Conservation (phyloP, 495 filamentous ascomycete species). For the Schizothecium vesticola region DNA sequence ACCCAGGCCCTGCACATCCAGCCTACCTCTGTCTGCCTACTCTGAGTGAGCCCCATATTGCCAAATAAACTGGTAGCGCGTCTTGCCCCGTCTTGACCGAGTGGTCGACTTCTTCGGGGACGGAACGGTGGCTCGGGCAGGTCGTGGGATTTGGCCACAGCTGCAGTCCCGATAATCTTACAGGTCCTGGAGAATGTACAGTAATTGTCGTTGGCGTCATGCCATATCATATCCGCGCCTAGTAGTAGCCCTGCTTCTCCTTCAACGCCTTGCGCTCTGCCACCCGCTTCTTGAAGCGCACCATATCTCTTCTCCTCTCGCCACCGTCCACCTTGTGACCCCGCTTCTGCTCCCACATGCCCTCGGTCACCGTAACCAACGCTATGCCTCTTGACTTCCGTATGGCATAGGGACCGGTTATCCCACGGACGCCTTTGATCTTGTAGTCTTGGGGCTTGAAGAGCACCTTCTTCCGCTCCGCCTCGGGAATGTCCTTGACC, state of each 20-base stretch:
- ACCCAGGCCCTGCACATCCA: not conserved
- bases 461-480: conserved; percentile 12
- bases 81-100: not conserved
- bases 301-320: conserved; percentile 81
- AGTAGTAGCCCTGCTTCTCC: conserved; percentile 30
- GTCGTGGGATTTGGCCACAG: not conserved
- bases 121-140: not conserved
- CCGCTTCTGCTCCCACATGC: conserved; percentile 79
- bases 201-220: not conserved
- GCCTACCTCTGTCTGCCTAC: not conserved
- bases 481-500: conserved; percentile 33
- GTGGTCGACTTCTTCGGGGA: not conserved
- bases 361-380: conserved; percentile 64
- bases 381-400: conserved; percentile 62
- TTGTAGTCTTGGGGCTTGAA: conserved; percentile 58
- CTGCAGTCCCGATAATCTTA: not conserved
- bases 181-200: not conserved
- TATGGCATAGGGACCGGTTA: conserved; percentile 64
- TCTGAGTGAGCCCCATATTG: not conserved
- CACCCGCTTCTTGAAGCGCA: conserved; percentile 55
- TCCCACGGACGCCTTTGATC: conserved; percentile 57
- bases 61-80: not conserved
- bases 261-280: conserved; percentile 43
- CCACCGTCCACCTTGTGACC: conserved; percentile 94
- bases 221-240: not conserved